These are phyloP conservation scores for Venturiaceae sp. DNA, from an alignment of 2,329 filamentous ascomycete genomes.

Conservation along the genomic window DNA sequence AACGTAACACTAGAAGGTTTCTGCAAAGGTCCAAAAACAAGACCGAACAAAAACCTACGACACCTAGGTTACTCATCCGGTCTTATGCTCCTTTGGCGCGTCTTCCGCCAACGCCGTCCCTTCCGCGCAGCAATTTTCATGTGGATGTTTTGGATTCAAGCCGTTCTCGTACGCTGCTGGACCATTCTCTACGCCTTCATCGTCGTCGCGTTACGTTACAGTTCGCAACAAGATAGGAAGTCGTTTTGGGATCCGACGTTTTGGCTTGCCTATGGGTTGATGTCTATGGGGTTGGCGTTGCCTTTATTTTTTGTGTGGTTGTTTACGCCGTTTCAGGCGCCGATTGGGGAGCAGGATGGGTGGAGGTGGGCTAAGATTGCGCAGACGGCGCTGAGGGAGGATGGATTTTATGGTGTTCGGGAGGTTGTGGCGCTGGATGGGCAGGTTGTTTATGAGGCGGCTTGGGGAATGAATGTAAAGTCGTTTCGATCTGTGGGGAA, in stretches of 20 bases:
- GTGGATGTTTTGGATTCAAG: conserved; percentile 4
- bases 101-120: not conserved
- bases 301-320: conserved; percentile 2
- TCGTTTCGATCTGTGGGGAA: not conserved
- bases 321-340: not conserved
- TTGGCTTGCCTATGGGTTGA: not conserved
- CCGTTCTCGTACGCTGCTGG: not conserved
- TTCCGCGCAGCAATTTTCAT: conserved; percentile 2
- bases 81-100: not conserved
- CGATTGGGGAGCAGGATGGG: not conserved
- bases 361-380: not conserved
- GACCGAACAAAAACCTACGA: not conserved
- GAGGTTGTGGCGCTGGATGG: not conserved
- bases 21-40: not conserved
- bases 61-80: not conserved
- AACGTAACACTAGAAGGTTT: conserved; percentile 1
- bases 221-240: not conserved
- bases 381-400: not conserved
- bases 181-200: not conserved
- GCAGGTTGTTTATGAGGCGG: not conserved
- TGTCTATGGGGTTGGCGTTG: not conserved
- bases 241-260: not conserved
- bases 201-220: not conserved
- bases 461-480: not conserved
- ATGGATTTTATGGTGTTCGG: not conserved